Evolutionary conservation across 805 yeast species (phyloP).

Genomic region (Candida adriatica): DNA sequence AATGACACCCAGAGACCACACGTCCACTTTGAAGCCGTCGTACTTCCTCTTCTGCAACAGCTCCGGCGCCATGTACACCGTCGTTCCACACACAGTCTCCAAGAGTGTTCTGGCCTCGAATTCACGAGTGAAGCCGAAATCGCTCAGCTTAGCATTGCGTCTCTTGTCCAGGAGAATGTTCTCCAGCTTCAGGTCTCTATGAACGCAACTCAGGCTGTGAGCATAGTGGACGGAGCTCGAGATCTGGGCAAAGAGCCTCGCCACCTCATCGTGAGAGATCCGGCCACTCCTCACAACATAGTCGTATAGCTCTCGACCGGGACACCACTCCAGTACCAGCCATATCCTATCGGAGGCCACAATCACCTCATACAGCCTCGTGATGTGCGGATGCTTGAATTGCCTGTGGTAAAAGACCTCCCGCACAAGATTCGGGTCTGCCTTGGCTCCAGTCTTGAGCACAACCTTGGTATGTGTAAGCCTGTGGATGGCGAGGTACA

Average conservation of each 20-base stretch:
- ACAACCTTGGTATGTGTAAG: conserved; percentile 76
- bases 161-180: conserved; percentile 58
- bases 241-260: conserved; percentile 55
- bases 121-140: conserved; percentile 92
- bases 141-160: conserved; percentile 69
- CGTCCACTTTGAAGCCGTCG: conserved; percentile 75
- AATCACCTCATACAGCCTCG: conserved; percentile 77
- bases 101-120: conserved; percentile 48
- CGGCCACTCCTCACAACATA: conserved; percentile 47
- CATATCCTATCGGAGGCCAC: conserved; percentile 68
- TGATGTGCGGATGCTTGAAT: conserved; percentile 76
- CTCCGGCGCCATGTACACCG: conserved; percentile 97
- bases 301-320: conserved; percentile 71
- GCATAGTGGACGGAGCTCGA: conserved; percentile 56
- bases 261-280: conserved; percentile 43
- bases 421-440: conserved; percentile 80
- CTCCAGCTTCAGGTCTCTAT: conserved; percentile 80
- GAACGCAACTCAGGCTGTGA: conserved; percentile 72
- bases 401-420: conserved; percentile 87
- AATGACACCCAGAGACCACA: conserved; percentile 91
- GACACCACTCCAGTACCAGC: conserved; percentile 88
- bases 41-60: conserved; percentile 61
- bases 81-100: conserved; percentile 88
- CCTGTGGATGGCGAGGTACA: conserved; percentile 75
- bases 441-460: conserved; percentile 68